A percentile compares a stretch with the other conserved stretches of the same genome.
Conservation (phyloP, 176 grass and related monocot species). For the Rhynchospora tenuis region DNA sequence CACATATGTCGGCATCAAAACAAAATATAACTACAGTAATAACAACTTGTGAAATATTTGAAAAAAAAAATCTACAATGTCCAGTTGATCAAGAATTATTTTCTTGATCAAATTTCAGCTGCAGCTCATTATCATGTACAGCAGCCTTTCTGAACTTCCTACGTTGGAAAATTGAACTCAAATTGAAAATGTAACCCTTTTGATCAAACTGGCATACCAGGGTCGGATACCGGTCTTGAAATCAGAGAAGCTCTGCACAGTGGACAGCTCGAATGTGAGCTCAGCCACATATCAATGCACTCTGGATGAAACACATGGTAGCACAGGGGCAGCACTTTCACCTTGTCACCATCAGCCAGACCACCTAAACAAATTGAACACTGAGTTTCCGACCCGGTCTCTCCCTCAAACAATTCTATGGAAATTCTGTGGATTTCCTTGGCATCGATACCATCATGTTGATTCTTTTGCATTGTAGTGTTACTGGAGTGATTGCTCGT, state of each 20-base stretch:
- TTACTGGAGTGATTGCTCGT: background rate
- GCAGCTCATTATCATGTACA: background rate
- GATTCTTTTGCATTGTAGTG: background rate
- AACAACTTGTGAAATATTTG: background rate
- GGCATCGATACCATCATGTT: slow-evolving; percentile 26
- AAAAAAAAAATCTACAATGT: background rate
- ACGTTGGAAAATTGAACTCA: background rate
- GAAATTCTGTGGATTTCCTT: slow-evolving; percentile 36
- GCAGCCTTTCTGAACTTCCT: background rate
- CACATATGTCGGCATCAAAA: background rate
- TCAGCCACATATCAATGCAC: slow-evolving; percentile 81
- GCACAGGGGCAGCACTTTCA: slow-evolving; percentile 62
- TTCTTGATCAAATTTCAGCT: background rate
- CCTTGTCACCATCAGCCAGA: slow-evolving; percentile 59
- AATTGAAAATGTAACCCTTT: background rate
- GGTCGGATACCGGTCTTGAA: background rate
- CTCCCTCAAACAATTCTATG: slow-evolving; percentile 28
- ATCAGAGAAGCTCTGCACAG: slow-evolving; percentile 53
- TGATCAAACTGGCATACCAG: background rate
- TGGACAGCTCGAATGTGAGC: slow-evolving; percentile 55
- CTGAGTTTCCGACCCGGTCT: slow-evolving; percentile 20
- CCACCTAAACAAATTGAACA: slow-evolving; percentile 75
- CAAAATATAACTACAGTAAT: background rate
- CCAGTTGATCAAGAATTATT: background rate
- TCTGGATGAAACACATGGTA: slow-evolving; percentile 73